Evolutionary conservation across 805 yeast species (phyloP), one percentile per base, ranked within the genome.

Genomic region (Blastobotrys robertii): DNA sequence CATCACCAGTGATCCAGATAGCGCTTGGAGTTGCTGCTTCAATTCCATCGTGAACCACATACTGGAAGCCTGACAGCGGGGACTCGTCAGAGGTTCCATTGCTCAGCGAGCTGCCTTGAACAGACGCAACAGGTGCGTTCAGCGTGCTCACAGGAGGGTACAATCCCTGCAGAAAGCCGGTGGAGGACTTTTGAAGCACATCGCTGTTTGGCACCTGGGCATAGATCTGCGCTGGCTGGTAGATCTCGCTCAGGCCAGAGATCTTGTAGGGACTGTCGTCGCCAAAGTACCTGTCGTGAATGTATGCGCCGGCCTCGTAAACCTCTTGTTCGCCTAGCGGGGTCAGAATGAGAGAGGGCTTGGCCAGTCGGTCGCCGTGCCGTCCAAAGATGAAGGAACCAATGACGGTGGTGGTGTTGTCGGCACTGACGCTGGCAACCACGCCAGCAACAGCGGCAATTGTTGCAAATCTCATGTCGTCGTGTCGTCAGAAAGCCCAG

Each of bases 341-440:
- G 22, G 74, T 67, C 40, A 71, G 55, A 39, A 62, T 55, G 33
- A 30, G 33, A 4, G 33, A 52, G 11, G 75, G 76, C 47, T 72
- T 71, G 30, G 67, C 58, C 38, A 68, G 62, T 48, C 76, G 63
- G 51, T 72, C 76, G 43, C 72, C 73, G 54, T 71, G 76, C 48
- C 76, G 63, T 32, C 70, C 71, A 48, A 69, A 69, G 50, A 71
- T 66, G 44, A 66, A 66, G 3, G 73, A 57, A 11, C 75, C 76
- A 10, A 67, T 61, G 15, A 56, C 44, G 9, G 8, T 41, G 9
- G 8, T 41, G 15, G 37, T 34, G 14, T 45, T 34, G 9, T 47
- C 49, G 32, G 48, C 50, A 8, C 44, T 29, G 28, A 35, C 52
- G n/a, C 43, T 39, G 19, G 38, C 42, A 12, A 44, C 34, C 10